Base-by-base conservation (phyloP, 23 red algal species). In the Cyanidiococcus yangmingshanensis region DNA sequence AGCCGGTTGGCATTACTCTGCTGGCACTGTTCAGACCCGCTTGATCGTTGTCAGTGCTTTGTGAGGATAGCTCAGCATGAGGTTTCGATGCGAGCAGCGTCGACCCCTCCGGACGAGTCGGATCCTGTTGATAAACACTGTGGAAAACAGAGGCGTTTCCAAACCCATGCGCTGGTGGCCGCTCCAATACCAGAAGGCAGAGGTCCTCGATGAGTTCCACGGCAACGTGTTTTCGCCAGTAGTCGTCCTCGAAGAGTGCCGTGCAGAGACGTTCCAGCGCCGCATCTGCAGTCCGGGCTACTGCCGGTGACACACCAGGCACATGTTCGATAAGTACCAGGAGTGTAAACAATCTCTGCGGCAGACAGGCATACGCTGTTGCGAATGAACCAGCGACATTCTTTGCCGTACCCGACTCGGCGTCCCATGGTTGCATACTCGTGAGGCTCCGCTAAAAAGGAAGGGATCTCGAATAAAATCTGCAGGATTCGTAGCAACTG, bases 381-480 rank as follows among this genome's bases (percentile, higher is more conserved):
- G 15, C 32, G n/a, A 29, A 32, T 3, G 12, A 12, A 25, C n/a
- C 27, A 35, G 21, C 63, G 12, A 29, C 63, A 17, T 12, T 17
- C 3, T 25, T 29, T 71, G 21, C 7, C 32, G 7, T 35, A 7
- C 12, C 7, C 7, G 45, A 7, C 12, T 54, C 45, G 7, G 21
- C 45, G 21, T 54, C 45, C 12, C 21, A 54, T 54, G 7, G 12
- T 21, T 54, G 45, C 7, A 21, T 21, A 15, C 12, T 21, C 7
- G 12, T 21, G 45, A 29, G 12, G 12, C 63, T 25, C 12, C 27
- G 63, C 32, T 35, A 30, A 12, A 25, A 2, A 25, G 16, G 32
- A 71, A 3, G 63, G 63, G 3, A 71, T 71, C 27, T 71, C 63
- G 63, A 71, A 71, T 3, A 71, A 29, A 29, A 71, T 30, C 63